These are phyloP conservation scores for Aspergillus eucalypticola DNA, from an alignment of 2,329 filamentous ascomycete genomes.

Conservation along the genomic window DNA sequence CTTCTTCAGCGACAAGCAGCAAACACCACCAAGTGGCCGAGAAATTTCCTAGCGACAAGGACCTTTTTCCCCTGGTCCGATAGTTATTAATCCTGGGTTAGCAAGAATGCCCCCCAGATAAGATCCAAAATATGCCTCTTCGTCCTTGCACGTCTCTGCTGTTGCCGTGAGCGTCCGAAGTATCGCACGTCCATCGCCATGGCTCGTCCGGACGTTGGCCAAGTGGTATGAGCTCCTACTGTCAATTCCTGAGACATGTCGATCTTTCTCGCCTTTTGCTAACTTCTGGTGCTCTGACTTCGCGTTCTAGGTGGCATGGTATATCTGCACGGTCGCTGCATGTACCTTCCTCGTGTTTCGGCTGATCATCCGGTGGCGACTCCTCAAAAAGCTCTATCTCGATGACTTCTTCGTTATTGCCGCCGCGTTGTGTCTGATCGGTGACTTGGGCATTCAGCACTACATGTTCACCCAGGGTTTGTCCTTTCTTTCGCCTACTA, in stretches of 20 bases:
- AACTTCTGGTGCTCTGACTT: background rate
- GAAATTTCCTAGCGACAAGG: background rate
- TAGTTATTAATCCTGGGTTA: background rate
- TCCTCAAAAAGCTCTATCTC: constrained; percentile 20
- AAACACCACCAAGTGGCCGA: background rate
- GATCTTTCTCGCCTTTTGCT: background rate
- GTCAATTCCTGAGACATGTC: too few relatives aligned
- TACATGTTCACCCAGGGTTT: constrained; percentile 24
- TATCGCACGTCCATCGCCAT: constrained; percentile 8
- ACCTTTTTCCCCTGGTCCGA: background rate
- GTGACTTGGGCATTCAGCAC: constrained; percentile 23
- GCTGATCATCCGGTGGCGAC: constrained; percentile 17
- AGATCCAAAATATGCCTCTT: background rate
- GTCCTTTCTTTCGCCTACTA: background rate
- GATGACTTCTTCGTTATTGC: constrained; percentile 19
- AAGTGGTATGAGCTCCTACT: constrained; percentile 16
- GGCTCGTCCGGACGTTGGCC: constrained; percentile 18
- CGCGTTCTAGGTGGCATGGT: constrained; percentile 19
- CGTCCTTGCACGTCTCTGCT: background rate
- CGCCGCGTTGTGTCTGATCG: constrained; percentile 19
- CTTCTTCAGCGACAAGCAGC: background rate
- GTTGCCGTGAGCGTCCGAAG: background rate
- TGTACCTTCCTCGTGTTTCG: constrained; percentile 18
- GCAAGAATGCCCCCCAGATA: background rate
- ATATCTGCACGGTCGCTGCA: constrained; percentile 21